Conservation (phyloP, 768 basidiomycete genomes). For the Sporobolomyces roseus region DNA sequence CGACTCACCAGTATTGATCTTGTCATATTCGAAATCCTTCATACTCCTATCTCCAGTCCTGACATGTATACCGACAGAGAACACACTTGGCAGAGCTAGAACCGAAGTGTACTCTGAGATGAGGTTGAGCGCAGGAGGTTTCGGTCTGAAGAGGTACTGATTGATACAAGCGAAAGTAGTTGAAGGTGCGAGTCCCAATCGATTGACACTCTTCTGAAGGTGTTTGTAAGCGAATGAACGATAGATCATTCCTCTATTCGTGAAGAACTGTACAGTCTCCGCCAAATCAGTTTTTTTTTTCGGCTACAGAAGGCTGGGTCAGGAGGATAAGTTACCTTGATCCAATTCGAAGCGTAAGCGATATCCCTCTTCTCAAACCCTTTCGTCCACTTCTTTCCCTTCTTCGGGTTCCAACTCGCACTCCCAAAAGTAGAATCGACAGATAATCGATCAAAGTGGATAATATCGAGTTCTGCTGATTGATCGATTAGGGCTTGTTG, state of each 20-base stretch:
- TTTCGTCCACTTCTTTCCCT: not conserved
- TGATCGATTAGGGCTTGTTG: conserved; percentile 7
- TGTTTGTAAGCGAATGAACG: conserved; percentile 38
- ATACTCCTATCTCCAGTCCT: conserved; percentile 36
- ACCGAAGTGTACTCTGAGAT: conserved; percentile 32
- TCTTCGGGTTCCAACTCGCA: conserved; percentile 27
- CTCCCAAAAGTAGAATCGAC: conserved; percentile 35
- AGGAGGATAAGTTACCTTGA: conserved; percentile 16
- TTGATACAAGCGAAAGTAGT: conserved; percentile 37
- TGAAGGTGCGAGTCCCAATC: conserved; percentile 14
- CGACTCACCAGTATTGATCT: conserved; percentile 30
- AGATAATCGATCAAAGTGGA: conserved; percentile 32
- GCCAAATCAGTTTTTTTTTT: not conserved
- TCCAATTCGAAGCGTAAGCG: conserved; percentile 29
- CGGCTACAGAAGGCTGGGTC: not conserved
- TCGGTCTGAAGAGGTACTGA: conserved; percentile 39
- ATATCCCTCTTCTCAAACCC: conserved; percentile 36
- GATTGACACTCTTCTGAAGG: conserved; percentile 27
- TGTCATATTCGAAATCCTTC: conserved; percentile 33
- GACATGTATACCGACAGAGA: conserved; percentile 34
- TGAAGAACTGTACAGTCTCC: conserved; percentile 24
- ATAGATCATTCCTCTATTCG: conserved; percentile 36
- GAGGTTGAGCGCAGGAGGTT: conserved; percentile 26
- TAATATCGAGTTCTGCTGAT: conserved; percentile 35
- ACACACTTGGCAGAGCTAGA: conserved; percentile 28